Evolutionary conservation across 108 stramenopile species (phyloP).

Genomic region (Nitzschia palea): DNA sequence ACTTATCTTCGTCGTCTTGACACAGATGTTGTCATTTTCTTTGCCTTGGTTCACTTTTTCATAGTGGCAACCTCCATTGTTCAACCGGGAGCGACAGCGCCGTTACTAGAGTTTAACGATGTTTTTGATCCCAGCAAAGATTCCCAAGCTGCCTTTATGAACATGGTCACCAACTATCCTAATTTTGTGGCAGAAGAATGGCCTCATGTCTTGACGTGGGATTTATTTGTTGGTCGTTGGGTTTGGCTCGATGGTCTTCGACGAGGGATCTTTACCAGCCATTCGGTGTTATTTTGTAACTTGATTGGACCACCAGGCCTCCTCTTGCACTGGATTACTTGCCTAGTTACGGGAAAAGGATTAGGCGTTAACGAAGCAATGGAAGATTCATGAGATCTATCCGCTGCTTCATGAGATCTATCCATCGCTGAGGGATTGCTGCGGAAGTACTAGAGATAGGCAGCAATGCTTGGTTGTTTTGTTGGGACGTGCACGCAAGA

Average conservation of each 20-base stretch:
- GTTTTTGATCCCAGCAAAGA: slow-evolving; percentile 86
- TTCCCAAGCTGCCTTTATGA: slow-evolving; percentile 80
- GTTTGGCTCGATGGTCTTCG: slow-evolving; percentile 87
- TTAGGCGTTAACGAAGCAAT: slow-evolving; percentile 47
- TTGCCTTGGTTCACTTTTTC: slow-evolving; percentile 73
- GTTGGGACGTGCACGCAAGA: too few species aligned
- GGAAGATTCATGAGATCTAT: neutral
- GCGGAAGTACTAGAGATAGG: too few species aligned
- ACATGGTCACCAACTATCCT: slow-evolving; percentile 83
- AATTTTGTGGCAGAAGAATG: slow-evolving; percentile 91
- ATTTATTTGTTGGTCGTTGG: slow-evolving; percentile 88
- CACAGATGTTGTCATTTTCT: slow-evolving; percentile 54
- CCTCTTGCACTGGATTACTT: slow-evolving; percentile 77
- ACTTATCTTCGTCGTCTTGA: neutral
- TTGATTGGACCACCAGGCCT: slow-evolving; percentile 90
- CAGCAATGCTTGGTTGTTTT: too few species aligned
- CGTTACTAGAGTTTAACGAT: slow-evolving; percentile 79
- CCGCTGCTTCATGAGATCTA: too few species aligned
- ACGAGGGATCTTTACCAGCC: slow-evolving; percentile 77
- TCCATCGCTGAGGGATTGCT: too few species aligned
- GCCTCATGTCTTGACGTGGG: slow-evolving; percentile 90
- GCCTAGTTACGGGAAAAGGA: slow-evolving; percentile 67
- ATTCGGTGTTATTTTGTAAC: slow-evolving; percentile 84
- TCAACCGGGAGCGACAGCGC: slow-evolving; percentile 69
- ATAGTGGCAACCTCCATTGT: slow-evolving; percentile 74